These are phyloP conservation scores for Psilocybe sp. DNA, from an alignment of 768 basidiomycete species.

Conservation along the genomic window DNA sequence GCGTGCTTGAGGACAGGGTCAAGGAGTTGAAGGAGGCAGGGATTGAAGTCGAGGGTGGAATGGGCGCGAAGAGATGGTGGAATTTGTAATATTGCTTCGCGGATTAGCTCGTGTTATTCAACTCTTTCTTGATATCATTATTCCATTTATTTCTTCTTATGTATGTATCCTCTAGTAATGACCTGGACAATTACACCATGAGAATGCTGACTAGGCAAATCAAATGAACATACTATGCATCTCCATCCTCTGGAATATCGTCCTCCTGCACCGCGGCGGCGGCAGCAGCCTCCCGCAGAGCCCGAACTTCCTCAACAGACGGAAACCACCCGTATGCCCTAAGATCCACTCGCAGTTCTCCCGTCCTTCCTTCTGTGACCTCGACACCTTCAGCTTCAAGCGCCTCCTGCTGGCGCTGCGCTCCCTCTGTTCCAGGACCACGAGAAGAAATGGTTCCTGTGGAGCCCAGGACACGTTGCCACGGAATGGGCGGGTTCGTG, in stretches of 20 bases:
- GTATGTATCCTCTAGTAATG: too few species aligned
- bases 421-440: conserved; percentile 80
- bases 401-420: conserved; percentile 69
- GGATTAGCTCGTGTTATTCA: too few species aligned
- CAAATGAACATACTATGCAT: too few species aligned
- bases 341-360: conserved; percentile 59
- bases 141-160: neutral
- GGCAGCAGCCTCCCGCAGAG: neutral
- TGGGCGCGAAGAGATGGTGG: conserved; percentile 13
- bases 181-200: too few species aligned
- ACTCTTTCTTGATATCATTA: neutral
- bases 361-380: conserved; percentile 54
- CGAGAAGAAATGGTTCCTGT: conserved; percentile 78
- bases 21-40: conserved; percentile 8
- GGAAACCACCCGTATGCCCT: conserved; percentile 70
- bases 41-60: conserved; percentile 6
- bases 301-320: conserved; percentile 11
- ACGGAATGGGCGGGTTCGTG: conserved; percentile 67
- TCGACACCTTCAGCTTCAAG: conserved; percentile 83
- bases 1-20: conserved; percentile 11
- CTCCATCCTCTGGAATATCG: too few species aligned
- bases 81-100: too few species aligned
- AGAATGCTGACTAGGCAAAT: too few species aligned
- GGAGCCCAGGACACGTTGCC: conserved; percentile 75
- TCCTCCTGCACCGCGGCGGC: too few species aligned